A percentile compares a stretch with the other conserved stretches of the same genome.
phyloP scores from a whole-genome alignment of 345 rosid species.

The Erucastrum elatum region DNA sequence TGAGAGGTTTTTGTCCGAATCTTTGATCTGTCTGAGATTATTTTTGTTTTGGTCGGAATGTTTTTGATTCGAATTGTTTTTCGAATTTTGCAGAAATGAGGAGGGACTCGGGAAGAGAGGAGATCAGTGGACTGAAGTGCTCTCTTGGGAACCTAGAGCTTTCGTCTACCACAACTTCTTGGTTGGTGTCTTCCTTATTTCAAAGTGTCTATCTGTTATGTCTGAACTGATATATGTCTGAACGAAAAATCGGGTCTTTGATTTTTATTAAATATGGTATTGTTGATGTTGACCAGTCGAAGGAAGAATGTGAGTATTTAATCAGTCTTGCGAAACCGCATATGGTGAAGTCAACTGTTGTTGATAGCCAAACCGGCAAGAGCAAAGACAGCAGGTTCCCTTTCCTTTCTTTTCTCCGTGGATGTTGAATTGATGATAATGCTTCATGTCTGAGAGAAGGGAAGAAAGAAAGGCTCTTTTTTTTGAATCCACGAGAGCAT shows the following conservation, averaged over 20 bases:
- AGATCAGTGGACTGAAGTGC: conserved; percentile 84
- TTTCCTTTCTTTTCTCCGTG: conserved; percentile 15
- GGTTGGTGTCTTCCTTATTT: conserved; percentile 47
- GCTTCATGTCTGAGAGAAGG: not conserved
- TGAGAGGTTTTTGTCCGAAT: conserved; percentile 51
- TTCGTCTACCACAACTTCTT: conserved; percentile 78
- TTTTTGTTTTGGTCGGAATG: not conserved
- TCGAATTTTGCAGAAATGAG: conserved; percentile 41
- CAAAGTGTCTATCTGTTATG: conserved; percentile 5
- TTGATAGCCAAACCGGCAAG: conserved; percentile 77
- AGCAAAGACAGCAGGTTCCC: conserved; percentile 86
- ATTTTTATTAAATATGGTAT: no score
- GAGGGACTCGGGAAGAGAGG: conserved; percentile 63
- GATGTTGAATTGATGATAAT: not conserved
- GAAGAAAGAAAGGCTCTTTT: not conserved
- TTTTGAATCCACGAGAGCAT: not conserved
- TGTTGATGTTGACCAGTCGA: conserved; percentile 52
- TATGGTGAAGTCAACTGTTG: conserved; percentile 87
- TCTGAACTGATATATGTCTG: conserved; percentile 1
- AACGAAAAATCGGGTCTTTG: conserved; percentile 5
- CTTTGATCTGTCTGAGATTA: conserved; percentile 2
- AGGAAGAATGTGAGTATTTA: conserved; percentile 84
- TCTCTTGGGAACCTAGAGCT: conserved; percentile 94
- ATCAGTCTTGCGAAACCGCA: conserved; percentile 82
- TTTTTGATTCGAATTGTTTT: not conserved